Base-by-base conservation (phyloP, 2,329 filamentous ascomycete genomes). In the Penicillium vulpinum region DNA sequence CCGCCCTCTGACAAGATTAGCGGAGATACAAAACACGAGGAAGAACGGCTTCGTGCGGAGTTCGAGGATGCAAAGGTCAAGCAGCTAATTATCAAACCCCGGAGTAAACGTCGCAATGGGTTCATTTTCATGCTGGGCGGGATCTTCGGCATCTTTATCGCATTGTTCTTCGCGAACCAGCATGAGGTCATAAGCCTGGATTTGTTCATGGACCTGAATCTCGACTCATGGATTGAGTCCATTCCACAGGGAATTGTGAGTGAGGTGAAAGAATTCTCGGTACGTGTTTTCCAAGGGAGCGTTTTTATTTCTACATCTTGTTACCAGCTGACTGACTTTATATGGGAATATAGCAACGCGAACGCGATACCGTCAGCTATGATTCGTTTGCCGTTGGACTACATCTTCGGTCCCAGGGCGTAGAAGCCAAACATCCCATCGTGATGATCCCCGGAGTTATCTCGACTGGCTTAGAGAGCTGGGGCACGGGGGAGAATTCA, bases 401-500 rank as follows among this genome's bases (percentile, higher is more conserved):
- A 29, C 90, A 95, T 68, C 88, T 92, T 21, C 87, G 87, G 38
- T 79, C 87, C 5, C 89, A 97, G 72, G 95, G 95, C 1, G 82
- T 97, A 18, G 75, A 83, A 46, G 93, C 90, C 16, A 83, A 90
- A 57, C 92, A 97, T 67, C 91, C 94, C 1, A 88, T 99, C 60
- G 90, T 99, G 62, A 97, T 99, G 93, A 87, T 99, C 10, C 94
- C 94, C 0, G 94, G 94, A 5, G 94, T 99, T 57, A 99, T 99
- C 65, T 97, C 94, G 0, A 97, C 94, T 0, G 94, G 94, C 1
- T 83, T 99, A 24, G 94, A 99, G 76, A 96, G 91, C 46, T 99
- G 94, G 94, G 91, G 93, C 4, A 97, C 94, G 0, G 87, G 89
- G 49, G 90, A 92, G 69, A 80, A 82, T 40, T 96, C 92, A 8